Conservation (phyloP, 768 basidiomycete genomes). For the Auriscalpium orientale region DNA sequence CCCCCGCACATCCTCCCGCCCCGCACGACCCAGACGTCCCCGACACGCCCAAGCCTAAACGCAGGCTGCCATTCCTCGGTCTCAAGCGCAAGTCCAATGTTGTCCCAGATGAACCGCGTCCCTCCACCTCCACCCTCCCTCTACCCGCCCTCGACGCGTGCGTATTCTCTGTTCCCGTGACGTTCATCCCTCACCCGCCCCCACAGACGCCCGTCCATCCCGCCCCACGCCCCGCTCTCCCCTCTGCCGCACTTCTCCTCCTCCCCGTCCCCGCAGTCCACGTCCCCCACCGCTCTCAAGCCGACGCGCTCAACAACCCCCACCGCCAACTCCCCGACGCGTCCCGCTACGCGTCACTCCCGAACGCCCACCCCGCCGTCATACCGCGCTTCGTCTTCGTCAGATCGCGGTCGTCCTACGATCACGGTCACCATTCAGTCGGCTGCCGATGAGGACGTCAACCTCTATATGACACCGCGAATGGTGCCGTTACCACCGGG, state of each 20-base stretch:
- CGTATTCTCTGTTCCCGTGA: too few species aligned
- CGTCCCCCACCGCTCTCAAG: conserved; percentile 3
- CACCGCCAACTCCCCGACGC: conserved; percentile 3
- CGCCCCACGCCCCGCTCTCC: neutral
- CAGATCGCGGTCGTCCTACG: neutral
- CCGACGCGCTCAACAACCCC: conserved; percentile 9
- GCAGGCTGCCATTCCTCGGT: conserved; percentile 14
- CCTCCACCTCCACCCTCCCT: neutral
- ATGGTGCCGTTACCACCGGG: conserved; percentile 2
- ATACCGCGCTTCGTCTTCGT: neutral
- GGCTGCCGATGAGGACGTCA: conserved; percentile 11
- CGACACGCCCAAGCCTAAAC: conserved; percentile 4
- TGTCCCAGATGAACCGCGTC: neutral
- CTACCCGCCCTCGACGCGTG: neutral
- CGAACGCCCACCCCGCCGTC: conserved; percentile 10
- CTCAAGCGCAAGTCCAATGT: conserved; percentile 11
- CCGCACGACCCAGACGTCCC: neutral
- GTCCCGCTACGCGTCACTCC: conserved; percentile 6
- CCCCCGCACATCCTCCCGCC: neutral
- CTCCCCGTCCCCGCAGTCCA: neutral
- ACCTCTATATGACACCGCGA: conserved; percentile 7
- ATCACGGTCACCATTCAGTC: conserved; percentile 3
- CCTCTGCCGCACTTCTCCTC: neutral
- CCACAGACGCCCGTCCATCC: too few species aligned
- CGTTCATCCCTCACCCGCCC: too few species aligned